Evolutionary conservation across 2,329 filamentous ascomycete species (phyloP), one percentile per base, ranked within the genome.

Genomic region (Achaetomium macrosporum): DNA sequence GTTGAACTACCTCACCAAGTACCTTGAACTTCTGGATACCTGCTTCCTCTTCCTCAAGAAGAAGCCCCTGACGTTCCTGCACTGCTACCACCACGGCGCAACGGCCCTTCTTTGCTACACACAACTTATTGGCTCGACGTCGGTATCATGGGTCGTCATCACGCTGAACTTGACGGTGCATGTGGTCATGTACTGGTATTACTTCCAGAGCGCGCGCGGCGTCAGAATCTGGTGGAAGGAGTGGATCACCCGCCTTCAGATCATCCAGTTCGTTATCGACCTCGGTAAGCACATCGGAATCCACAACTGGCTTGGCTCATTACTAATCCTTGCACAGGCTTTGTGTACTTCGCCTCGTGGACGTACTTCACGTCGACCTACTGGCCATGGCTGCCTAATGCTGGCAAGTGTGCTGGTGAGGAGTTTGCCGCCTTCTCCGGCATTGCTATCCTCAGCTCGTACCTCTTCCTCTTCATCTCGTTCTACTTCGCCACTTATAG

Each of bases 121-220:
- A 52, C 92, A 97, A 77, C 83, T 97, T 61, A 86, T 96, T 66
- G 92, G 92, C 62, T 83, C 88, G 67, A 97, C 92, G 42, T 82
- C 92, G 41, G 92, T 97, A 53, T 95, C 91, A 56, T 97, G 92
- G 92, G 89, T 96, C 51, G 85, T 87, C 58, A 97, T 97, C 69
- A 86, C 83, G 50, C 83, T 97, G 64, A 97, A 97, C 81, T 76
- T 97, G 67, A 83, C 83, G 59, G 92, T 97, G 51, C 92, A 97
- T 75, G 92, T 97, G 54, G 88, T 96, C 69, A 97, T 97, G 92
- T 97, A 97, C 85, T 96, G 91, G 91, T 97, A 97, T 84, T 97
- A 97, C 83, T 97, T 97, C 85, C 92, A 97, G 81, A 92, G 89
- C 68, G 91, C 92, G 51, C 90, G 92, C 64, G 93, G 93, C 63